A percentile compares a stretch with the other conserved stretches of the same genome.
phyloP scores from a whole-genome alignment of 2,329 filamentous ascomycete species.

The Albophoma yamanashiensis region DNA sequence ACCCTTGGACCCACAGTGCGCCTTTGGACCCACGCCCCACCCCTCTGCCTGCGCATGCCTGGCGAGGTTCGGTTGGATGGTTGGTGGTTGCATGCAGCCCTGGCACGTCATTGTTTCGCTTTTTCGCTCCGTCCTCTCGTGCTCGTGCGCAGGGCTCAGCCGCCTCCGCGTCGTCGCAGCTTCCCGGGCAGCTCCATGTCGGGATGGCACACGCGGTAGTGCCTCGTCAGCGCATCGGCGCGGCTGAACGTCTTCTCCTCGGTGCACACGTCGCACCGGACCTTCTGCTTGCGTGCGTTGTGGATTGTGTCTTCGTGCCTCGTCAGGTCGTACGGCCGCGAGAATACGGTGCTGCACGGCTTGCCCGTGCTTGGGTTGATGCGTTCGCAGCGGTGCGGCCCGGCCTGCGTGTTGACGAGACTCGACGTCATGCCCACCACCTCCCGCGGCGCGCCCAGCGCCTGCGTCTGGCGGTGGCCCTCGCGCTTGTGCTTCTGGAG shows the following conservation, averaged over 20 bases:
- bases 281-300: conserved; percentile 88
- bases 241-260: conserved; percentile 97
- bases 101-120: too few relatives aligned
- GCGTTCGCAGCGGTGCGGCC: conserved; percentile 84
- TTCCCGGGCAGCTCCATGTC: conserved; percentile 73
- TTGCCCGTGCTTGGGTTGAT: conserved; percentile 94
- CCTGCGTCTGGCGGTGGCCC: conserved; percentile 69
- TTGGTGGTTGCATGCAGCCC: background rate
- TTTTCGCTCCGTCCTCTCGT: background rate
- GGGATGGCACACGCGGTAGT: conserved; percentile 90
- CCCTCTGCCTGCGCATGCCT: background rate
- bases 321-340: conserved; percentile 89
- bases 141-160: conserved; percentile 2
- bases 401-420: conserved; percentile 74
- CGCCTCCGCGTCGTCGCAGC: conserved; percentile 24
- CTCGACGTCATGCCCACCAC: conserved; percentile 34
- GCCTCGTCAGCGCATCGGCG: conserved; percentile 85
- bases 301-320: conserved; percentile 97
- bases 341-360: conserved; percentile 89
- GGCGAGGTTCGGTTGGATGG: background rate
- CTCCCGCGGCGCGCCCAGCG: conserved; percentile 15
- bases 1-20: conserved; percentile 14
- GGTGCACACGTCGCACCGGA: conserved; percentile 82
- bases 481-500: conserved; percentile 95
- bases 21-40: background rate